Evolutionary conservation across 306 rosid genomes (phyloP).

Genomic region (Macrotyloma uniflorum): DNA sequence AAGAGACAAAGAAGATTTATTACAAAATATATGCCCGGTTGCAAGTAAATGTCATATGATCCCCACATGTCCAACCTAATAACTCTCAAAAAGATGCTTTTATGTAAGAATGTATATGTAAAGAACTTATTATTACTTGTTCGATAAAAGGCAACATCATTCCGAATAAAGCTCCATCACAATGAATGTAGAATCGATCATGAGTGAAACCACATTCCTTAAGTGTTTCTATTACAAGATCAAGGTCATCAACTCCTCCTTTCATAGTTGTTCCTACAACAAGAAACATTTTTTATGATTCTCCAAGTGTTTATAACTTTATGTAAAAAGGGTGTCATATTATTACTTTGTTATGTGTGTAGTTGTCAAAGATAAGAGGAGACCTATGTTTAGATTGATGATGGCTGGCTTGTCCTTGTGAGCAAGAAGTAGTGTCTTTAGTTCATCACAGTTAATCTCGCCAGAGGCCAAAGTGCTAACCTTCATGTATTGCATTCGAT

Average conservation of each 20-base stretch:
- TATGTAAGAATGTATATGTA: no score
- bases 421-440: conserved; percentile 47
- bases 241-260: conserved; percentile 72
- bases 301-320: no score
- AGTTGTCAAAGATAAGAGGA: neutral
- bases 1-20: no score
- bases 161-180: conserved; percentile 74
- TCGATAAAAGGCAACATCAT: conserved; percentile 75
- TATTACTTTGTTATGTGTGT: no score
- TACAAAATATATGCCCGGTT: no score
- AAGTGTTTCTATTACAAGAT: conserved; percentile 60
- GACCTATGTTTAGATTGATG: conserved; percentile 71
- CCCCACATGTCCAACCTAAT: no score
- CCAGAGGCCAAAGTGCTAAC: conserved; percentile 61
- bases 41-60: no score
- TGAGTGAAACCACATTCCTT: conserved; percentile 54
- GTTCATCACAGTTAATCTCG: conserved; percentile 66
- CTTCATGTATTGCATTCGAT: conserved; percentile 70
- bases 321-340: no score
- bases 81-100: no score
- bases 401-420: conserved; percentile 75
- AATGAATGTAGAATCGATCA: conserved; percentile 74
- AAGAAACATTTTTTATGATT: neutral
- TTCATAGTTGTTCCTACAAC: conserved; percentile 66
- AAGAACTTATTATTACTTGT: conserved; percentile 36